A percentile compares a stretch with the other conserved stretches of the same genome.
Evolutionary conservation across 176 grass and related monocot species (phyloP).

Genomic region (Rhipidocladum racemiflorum): DNA sequence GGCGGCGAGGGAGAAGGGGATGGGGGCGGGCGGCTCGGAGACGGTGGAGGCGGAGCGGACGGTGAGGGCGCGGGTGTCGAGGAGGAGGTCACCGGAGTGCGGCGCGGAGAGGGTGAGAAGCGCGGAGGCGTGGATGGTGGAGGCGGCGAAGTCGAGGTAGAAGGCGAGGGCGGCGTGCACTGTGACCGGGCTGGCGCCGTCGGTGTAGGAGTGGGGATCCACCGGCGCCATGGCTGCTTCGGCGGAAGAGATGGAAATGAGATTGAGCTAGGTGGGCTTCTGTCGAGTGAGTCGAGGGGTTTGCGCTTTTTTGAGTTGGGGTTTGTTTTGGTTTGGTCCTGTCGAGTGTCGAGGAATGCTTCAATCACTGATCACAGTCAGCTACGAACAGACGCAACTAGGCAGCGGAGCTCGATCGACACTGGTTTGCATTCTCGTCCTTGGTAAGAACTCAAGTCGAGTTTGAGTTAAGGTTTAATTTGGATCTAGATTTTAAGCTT

Average conservation of each 20-base stretch:
- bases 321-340: too few relatives aligned
- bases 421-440: too few relatives aligned
- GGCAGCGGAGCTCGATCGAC: too few relatives aligned
- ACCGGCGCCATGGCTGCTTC: slow-evolving; percentile 66
- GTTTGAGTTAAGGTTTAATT: too few relatives aligned
- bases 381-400: too few relatives aligned
- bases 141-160: slow-evolving; percentile 82
- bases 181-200: slow-evolving; percentile 48
- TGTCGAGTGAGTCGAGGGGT: neutral
- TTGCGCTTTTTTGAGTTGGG: too few relatives aligned
- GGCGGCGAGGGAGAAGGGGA: slow-evolving; percentile 57
- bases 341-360: too few relatives aligned
- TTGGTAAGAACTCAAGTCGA: too few relatives aligned
- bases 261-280: neutral
- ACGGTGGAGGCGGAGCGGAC: slow-evolving; percentile 51
- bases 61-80: slow-evolving; percentile 59
- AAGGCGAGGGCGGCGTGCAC: slow-evolving; percentile 56
- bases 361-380: too few relatives aligned
- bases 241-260: neutral
- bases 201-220: slow-evolving; percentile 91
- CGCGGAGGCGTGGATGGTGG: slow-evolving; percentile 57
- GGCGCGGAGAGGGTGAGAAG: slow-evolving; percentile 55
- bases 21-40: slow-evolving; percentile 1
- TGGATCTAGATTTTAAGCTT: too few relatives aligned
- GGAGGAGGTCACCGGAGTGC: slow-evolving; percentile 60